These are phyloP conservation scores for Dioszegia hungarica DNA, from an alignment of 768 basidiomycete species.

Conservation along the genomic window DNA sequence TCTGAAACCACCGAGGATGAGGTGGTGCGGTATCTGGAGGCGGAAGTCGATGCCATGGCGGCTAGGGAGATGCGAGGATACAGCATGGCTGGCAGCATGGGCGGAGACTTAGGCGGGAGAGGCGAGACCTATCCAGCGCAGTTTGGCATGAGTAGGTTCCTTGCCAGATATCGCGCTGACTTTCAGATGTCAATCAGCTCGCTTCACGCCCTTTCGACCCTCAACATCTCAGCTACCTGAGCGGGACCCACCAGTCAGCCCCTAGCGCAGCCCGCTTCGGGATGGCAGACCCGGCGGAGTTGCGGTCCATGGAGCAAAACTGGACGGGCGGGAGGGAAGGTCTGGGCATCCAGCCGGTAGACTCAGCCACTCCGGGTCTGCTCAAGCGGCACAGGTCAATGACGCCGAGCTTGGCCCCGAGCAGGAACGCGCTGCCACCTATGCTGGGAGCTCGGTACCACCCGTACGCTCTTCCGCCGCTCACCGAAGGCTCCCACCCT, in stretches of 20 bases:
- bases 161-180: too few species aligned
- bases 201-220: not conserved
- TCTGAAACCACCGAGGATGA: constrained; percentile 34
- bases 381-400: constrained; percentile 3
- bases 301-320: not conserved
- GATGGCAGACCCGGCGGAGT: not conserved
- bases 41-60: constrained; percentile 38
- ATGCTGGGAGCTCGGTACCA: not conserved
- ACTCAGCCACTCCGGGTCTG: not conserved
- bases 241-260: not conserved
- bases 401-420: not conserved
- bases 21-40: constrained; percentile 26
- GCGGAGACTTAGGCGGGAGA: not conserved
- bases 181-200: not conserved
- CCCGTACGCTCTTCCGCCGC: not conserved
- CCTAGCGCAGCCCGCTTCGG: not conserved
- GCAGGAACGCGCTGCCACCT: not conserved
- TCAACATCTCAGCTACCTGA: not conserved
- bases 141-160: not conserved
- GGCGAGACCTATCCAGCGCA: not conserved
- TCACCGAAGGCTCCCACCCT: not conserved
- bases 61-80: constrained; percentile 10
- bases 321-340: not conserved
- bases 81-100: not conserved
- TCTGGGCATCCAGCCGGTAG: not conserved